Evolutionary conservation across 768 basidiomycete species (phyloP).

Genomic region (Chiua virens): DNA sequence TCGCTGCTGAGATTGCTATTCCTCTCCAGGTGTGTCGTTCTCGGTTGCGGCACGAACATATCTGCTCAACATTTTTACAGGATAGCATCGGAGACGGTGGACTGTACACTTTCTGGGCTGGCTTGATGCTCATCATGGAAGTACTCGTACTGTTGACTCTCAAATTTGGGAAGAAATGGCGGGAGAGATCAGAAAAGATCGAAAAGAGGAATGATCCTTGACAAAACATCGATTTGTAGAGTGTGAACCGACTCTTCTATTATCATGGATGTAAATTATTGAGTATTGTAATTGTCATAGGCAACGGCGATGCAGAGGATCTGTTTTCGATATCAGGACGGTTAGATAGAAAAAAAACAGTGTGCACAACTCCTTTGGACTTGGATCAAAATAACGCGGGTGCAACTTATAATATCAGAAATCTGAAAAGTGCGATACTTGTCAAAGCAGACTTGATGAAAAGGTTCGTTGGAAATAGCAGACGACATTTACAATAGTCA

Average conservation of each 20-base stretch:
- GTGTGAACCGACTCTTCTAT: not conserved
- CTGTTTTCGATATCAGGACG: too few species aligned
- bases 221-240: not conserved
- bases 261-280: conserved; percentile 2
- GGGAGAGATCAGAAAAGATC: conserved; percentile 46
- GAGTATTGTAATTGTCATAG: not conserved
- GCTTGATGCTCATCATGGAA: conserved; percentile 53
- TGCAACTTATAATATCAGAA: too few species aligned
- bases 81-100: conserved; percentile 30
- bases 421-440: too few species aligned
- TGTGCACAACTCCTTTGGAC: too few species aligned
- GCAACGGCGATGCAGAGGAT: too few species aligned
- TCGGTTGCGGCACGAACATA: not conserved
- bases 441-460: too few species aligned
- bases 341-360: too few species aligned
- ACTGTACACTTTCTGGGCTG: conserved; percentile 42
- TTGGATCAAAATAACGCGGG: too few species aligned
- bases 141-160: conserved; percentile 56
- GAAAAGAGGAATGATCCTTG: conserved; percentile 30
- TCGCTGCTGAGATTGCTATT: conserved; percentile 74
- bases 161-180: conserved; percentile 61
- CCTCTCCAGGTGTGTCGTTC: conserved; percentile 52
- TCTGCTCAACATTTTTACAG: conserved; percentile 4
- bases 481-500: too few species aligned
- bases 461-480: too few species aligned